Evolutionary conservation across 306 rosid species (phyloP).

Genomic region (Vigna angularis): DNA sequence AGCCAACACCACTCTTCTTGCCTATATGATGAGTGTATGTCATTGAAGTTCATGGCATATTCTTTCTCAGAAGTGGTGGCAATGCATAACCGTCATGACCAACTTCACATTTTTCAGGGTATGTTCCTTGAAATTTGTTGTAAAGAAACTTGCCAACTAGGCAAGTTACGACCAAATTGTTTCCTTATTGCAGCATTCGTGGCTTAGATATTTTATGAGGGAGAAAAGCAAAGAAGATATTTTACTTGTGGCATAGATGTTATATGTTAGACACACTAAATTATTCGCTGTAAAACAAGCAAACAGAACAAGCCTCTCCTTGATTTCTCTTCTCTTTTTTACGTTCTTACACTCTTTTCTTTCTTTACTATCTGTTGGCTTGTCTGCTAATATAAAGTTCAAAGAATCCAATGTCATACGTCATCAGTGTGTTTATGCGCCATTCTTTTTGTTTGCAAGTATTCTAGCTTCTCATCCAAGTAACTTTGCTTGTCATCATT

Average conservation of each 20-base stretch:
- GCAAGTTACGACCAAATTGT: constrained; percentile 25
- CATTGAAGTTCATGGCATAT: constrained; percentile 36
- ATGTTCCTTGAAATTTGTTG: constrained; percentile 40
- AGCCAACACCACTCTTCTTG: constrained; percentile 36
- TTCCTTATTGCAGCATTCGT: constrained; percentile 36
- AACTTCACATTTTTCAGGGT: constrained; percentile 30
- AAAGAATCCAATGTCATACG: constrained; percentile 41
- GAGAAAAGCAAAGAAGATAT: constrained; percentile 18
- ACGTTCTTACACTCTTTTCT: neutral
- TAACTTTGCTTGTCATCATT: neutral
- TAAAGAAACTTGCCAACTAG: constrained; percentile 30
- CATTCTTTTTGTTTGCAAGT: constrained; percentile 22
- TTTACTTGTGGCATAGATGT: constrained; percentile 29
- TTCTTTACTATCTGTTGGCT: neutral
- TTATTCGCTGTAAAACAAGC: constrained; percentile 29
- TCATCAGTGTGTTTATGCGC: constrained; percentile 25
- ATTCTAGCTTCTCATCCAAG: constrained; percentile 19
- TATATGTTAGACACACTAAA: constrained; percentile 18
- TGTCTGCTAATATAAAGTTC: constrained; percentile 14
- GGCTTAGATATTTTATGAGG: neutral
- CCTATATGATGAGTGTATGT: constrained; percentile 32
- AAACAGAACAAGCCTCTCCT: constrained; percentile 8
- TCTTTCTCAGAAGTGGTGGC: constrained; percentile 25
- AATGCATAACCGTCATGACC: constrained; percentile 43
- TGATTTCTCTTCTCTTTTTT: constrained; percentile 5